These are phyloP conservation scores for Pyrenochaeta sp. DNA, from an alignment of 2,329 filamentous ascomycete genomes.

Conservation along the genomic window DNA sequence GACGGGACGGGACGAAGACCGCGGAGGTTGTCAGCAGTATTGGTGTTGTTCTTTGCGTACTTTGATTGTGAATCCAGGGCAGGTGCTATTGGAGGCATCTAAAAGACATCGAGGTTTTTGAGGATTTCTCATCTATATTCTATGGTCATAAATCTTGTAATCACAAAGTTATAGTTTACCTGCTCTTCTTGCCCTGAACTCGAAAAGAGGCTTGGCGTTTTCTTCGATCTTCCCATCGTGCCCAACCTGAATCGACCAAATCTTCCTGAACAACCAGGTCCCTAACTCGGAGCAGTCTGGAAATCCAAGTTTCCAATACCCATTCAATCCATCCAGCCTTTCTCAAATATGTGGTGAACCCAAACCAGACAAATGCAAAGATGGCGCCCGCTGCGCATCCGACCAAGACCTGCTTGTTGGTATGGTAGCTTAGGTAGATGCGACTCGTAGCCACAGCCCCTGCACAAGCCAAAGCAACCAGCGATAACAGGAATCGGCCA, in stretches of 20 bases:
- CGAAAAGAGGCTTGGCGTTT: constrained; percentile 26
- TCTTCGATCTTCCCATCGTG: constrained; percentile 77
- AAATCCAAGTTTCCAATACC: constrained; percentile 72
- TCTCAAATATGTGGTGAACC: constrained; percentile 71
- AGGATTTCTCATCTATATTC: not conserved
- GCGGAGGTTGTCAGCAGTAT: not conserved
- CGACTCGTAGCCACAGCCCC: constrained; percentile 76
- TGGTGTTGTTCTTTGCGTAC: not conserved
- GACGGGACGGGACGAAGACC: not conserved
- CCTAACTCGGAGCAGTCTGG: constrained; percentile 74
- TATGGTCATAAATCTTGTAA: not conserved
- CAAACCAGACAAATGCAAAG: constrained; percentile 82
- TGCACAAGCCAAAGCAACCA: constrained; percentile 51
- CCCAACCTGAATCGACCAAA: constrained; percentile 90
- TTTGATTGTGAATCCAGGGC: too few relatives aligned
- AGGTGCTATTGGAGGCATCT: too few relatives aligned
- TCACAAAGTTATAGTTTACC: constrained; percentile 8
- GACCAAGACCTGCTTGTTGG: constrained; percentile 83
- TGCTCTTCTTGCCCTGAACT: constrained; percentile 38
- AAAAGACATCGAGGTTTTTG: not conserved
- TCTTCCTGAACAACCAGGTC: constrained; percentile 91
- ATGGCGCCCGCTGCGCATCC: constrained; percentile 75
- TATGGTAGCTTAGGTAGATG: constrained; percentile 94
- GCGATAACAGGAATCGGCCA: constrained; percentile 66
- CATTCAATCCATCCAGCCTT: constrained; percentile 74